A percentile compares a stretch with the other conserved stretches of the same genome.
Evolutionary conservation across 441 rosid species (phyloP).

Genomic region (Pelargonium myrrhifolium): DNA sequence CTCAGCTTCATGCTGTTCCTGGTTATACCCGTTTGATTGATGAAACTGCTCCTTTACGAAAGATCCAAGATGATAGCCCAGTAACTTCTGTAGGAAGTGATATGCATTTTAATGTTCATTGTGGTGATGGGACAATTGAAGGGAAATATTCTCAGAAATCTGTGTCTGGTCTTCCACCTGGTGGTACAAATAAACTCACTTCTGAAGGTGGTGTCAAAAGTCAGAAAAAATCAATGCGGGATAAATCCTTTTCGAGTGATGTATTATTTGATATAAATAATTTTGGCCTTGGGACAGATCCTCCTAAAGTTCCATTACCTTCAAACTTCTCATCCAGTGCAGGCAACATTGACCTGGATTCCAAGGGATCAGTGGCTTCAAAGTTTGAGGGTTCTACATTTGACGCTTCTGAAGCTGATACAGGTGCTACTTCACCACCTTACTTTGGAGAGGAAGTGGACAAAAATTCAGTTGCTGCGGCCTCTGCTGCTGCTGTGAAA

Average conservation of each 20-base stretch:
- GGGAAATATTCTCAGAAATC: slow-evolving; percentile 26
- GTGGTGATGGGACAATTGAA: slow-evolving; percentile 22
- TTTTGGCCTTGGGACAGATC: slow-evolving; percentile 22
- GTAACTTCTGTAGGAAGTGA: slow-evolving; percentile 21
- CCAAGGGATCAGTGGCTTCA: slow-evolving; percentile 17
- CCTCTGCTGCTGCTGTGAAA: slow-evolving; percentile 85
- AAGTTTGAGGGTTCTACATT: slow-evolving; percentile 26
- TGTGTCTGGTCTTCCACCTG: slow-evolving; percentile 27
- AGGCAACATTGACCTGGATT: slow-evolving; percentile 18
- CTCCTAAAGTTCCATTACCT: slow-evolving; percentile 23
- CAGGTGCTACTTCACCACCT: slow-evolving; percentile 48
- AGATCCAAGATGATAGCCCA: slow-evolving; percentile 25
- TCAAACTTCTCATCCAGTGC: slow-evolving; percentile 15
- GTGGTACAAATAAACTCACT: slow-evolving; percentile 15
- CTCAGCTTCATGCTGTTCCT: slow-evolving; percentile 42
- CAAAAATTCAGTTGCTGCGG: slow-evolving; percentile 68
- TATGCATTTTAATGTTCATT: slow-evolving; percentile 15
- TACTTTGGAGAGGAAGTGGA: slow-evolving; percentile 66
- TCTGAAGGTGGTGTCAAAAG: slow-evolving; percentile 21
- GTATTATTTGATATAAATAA: slow-evolving; percentile 35
- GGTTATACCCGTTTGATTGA: slow-evolving; percentile 41
- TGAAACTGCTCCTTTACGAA: slow-evolving; percentile 26
- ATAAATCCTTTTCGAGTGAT: slow-evolving; percentile 34
- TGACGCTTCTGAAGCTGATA: slow-evolving; percentile 29
- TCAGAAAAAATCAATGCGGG: slow-evolving; percentile 23